Evolutionary conservation across 345 rosid species (phyloP).

Genomic region (Bruguiera parviflora): DNA sequence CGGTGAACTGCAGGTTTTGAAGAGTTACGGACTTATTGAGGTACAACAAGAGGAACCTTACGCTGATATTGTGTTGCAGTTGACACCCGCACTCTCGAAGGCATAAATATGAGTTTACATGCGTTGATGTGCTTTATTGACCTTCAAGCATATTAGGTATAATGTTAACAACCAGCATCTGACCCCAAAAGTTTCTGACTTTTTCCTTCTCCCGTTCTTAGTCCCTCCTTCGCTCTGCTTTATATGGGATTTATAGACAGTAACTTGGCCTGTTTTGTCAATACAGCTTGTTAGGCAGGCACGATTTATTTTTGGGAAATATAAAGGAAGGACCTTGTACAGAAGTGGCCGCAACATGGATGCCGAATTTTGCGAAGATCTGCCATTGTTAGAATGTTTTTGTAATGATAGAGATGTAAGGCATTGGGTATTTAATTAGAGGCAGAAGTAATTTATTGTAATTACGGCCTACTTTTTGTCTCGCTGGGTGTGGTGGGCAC

Average conservation of each 20-base stretch:
- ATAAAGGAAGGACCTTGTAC: not conserved
- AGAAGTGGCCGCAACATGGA: not conserved
- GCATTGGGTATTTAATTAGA: too few relatives aligned
- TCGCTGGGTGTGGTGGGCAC: too few relatives aligned
- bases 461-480: not conserved
- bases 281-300: not conserved
- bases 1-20: slow-evolving; percentile 58
- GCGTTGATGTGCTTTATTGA: not conserved
- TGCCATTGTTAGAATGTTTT: too few relatives aligned
- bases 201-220: not conserved
- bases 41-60: slow-evolving; percentile 61
- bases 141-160: slow-evolving; percentile 9
- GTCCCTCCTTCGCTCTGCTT: too few relatives aligned
- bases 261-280: not conserved
- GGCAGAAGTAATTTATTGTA: slow-evolving; percentile 5
- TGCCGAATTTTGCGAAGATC: not conserved
- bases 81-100: slow-evolving; percentile 48
- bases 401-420: too few relatives aligned
- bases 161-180: not conserved
- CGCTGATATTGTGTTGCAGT: slow-evolving; percentile 53
- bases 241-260: too few relatives aligned
- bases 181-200: not conserved
- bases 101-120: slow-evolving; percentile 31
- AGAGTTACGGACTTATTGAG: slow-evolving; percentile 65
- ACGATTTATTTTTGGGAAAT: not conserved